Base-by-base conservation (phyloP, 2,329 filamentous ascomycete genomes). In the Venturia oleaginea region DNA sequence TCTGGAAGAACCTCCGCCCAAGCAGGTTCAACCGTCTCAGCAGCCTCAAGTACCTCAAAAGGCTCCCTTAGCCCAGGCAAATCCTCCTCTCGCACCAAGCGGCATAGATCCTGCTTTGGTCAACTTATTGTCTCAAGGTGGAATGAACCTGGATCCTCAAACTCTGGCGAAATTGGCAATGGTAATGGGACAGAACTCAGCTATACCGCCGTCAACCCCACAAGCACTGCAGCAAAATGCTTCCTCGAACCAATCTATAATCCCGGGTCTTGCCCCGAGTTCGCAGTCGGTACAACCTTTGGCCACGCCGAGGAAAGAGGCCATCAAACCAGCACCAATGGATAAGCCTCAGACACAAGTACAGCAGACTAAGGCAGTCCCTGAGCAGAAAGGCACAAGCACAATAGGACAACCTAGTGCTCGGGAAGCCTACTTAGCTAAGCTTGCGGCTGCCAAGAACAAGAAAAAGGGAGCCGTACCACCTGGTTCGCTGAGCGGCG, bases 121-220 rank as follows among this genome's bases (percentile, higher is more conserved):
- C 6, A 61, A 46, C 11, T 46, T 61, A 17, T 13, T 61, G 34
- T 40, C 37, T 13, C 30, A 30, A 3, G 34, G 15, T 27, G 59
- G 32, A 19, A 30, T 61, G 37, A 22, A 61, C 22, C 37, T 61
- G 5, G 59, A 61, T 27, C 22, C 10, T 27, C 30, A 27, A 11
- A 61, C 59, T 42, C 30, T 61, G 30, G 59, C 34, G 10, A 42
- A 40, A 61, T 22, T 61, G 37, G 59, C 59, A n/a, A 37, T 42
- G 27, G 37, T 37, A 61, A 40, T 57, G 27, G 30, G 51, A 32
- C 30, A 57, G 27, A 57, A 22, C 19, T 34, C 51, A 17, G 13
- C 5, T 22, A 34, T 10, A 34, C 13, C 51, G 24, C 7, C 11
- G 30, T 19, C 27, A n/a, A 34, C 27, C 17, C 15, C 27, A n/a